Evolutionary conservation across 768 basidiomycete genomes (phyloP).

Genomic region (Hygrophorus russula): DNA sequence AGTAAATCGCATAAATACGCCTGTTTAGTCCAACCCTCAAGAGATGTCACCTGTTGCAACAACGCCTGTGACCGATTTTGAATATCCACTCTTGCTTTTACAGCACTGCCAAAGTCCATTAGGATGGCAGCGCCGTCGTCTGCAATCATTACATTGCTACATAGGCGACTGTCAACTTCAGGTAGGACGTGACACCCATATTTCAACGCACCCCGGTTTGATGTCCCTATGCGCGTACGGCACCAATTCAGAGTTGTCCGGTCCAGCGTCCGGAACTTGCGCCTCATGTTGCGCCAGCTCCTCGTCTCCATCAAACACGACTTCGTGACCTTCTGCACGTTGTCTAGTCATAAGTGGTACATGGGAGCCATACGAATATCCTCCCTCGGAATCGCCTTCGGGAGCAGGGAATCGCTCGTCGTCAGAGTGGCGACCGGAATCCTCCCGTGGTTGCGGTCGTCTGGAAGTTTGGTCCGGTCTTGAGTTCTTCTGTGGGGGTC

Average conservation of each 20-base stretch:
- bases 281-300: constrained; percentile 39
- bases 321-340: constrained; percentile 42
- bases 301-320: constrained; percentile 75
- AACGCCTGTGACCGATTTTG: constrained; percentile 81
- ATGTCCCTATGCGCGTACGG: constrained; percentile 96
- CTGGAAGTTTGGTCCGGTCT: constrained; percentile 12
- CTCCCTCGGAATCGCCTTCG: constrained; percentile 63
- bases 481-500: constrained; percentile 13
- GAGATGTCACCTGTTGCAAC: constrained; percentile 58
- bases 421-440: constrained; percentile 26
- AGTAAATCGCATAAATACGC: background rate
- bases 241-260: constrained; percentile 41
- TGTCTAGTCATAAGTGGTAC: constrained; percentile 54
- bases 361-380: constrained; percentile 54
- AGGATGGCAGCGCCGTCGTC: constrained; percentile 89
- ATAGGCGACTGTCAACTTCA: background rate
- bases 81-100: constrained; percentile 76
- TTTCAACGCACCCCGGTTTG: constrained; percentile 74
- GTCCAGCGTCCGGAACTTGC: constrained; percentile 21
- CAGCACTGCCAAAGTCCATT: constrained; percentile 95
- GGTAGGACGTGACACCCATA: background rate
- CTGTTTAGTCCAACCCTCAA: background rate
- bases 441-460: constrained; percentile 13
- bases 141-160: constrained; percentile 91
- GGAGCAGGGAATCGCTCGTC: constrained; percentile 66